phyloP scores from a whole-genome alignment of 768 basidiomycete genomes.

The Hygrocybe coccinea region DNA sequence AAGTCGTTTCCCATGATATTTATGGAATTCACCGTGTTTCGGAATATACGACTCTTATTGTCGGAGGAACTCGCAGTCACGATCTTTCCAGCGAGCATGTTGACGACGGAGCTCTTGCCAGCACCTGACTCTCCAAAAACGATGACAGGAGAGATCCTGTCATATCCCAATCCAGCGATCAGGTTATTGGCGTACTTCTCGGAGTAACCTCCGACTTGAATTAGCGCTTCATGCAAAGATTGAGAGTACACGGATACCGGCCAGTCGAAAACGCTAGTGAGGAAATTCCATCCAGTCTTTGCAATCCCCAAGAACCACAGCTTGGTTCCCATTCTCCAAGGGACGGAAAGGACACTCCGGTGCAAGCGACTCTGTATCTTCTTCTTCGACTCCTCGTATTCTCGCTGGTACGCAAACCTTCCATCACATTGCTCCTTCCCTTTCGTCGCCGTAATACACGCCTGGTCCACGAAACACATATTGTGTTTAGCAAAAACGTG shows the following conservation, averaged over 20 bases:
- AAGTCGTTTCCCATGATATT: conserved; percentile 14
- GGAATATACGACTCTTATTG: not conserved
- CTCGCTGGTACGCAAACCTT: not conserved
- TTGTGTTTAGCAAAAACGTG: not conserved
- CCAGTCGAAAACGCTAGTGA: no score
- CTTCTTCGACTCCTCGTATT: not conserved
- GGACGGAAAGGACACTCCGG: no score
- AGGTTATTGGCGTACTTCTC: no score
- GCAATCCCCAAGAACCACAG: no score
- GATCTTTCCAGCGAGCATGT: not conserved
- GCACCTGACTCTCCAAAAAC: not conserved
- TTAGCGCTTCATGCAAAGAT: no score
- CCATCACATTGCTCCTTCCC: not conserved
- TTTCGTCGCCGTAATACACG: not conserved
- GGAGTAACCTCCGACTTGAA: no score
- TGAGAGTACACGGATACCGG: no score
- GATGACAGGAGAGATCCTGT: not conserved
- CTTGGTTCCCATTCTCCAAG: no score
- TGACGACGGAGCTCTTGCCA: not conserved
- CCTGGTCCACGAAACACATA: not conserved
- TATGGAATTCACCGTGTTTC: not conserved
- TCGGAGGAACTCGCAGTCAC: not conserved
- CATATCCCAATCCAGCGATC: not conserved
- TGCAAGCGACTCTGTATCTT: not conserved
- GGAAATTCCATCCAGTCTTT: no score